Evolutionary conservation across 768 basidiomycete species (phyloP), one percentile per base, ranked within the genome.

Genomic region (Pholiota microspora): DNA sequence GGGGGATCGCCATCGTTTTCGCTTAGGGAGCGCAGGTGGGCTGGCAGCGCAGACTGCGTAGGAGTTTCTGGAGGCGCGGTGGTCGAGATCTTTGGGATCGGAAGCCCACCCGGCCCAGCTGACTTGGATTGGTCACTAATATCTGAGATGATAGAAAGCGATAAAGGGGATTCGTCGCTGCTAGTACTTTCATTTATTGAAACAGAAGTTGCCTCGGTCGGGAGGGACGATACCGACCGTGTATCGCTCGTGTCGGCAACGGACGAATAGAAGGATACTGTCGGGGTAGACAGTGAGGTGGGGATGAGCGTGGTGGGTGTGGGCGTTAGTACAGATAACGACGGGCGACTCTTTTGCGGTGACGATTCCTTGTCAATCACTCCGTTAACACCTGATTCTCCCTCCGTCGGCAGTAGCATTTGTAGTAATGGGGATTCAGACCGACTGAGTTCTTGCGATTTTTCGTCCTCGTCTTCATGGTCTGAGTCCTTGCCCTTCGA

Each of bases 11-110:
- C 7, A 6, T 31, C 29, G 29, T 12, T 31, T 6, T 12, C 12
- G 12, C 7, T 31, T 31, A 42, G 21, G 21, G 21, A 42, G 23
- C 16, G 16, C 18, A 23, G 3, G 12, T 3, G 32, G 45, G 46
- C 10, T n/a, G n/a, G n/a, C n/a, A n/a, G n/a, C n/a, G n/a, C n/a
- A n/a, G 55, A 53, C 31, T 51, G 50, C 53, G 45, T 55, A 15
- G 62, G 62, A 10, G 64, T 56, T 28, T 62, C 62, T 15, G 59
- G 42, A 15, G 80, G 77, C 3, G 66, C 75, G 15, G 66, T 70
- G 1, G 80, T 83, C 4, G 79, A 77, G 54, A 86, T 84, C 7
- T 64, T 70, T 13, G 84, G 85, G 46, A 86, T 81, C 0, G 77
- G 71, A 24, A 79, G 60, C 0, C 76, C 75, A 12, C 69, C 74